Conservation (phyloP, 352 stramenopile species). For the Saprolegnia parasitica region DNA sequence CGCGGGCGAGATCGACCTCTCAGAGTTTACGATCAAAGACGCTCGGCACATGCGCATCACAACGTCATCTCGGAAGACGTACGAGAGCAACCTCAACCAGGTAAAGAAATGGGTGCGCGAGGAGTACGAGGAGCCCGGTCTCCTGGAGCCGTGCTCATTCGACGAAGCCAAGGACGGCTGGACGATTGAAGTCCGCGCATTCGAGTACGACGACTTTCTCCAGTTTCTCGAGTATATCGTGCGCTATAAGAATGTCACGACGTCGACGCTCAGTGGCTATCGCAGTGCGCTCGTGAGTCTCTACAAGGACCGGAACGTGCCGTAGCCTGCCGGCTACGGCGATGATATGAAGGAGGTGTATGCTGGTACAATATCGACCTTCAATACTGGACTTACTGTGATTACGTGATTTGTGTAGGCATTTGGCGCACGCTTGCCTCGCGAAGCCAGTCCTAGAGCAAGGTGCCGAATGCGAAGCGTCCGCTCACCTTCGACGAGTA, state of each 20-base stretch:
- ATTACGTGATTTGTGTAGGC: neutral
- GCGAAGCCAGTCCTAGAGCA: neutral
- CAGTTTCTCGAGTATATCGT: neutral
- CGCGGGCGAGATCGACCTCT: neutral
- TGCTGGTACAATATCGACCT: neutral
- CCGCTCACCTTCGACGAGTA: slow-evolving; percentile 5
- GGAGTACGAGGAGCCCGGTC: neutral
- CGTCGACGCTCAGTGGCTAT: slow-evolving; percentile 2
- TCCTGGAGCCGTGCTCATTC: neutral
- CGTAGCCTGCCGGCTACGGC: neutral
- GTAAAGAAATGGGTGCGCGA: neutral
- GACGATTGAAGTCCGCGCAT: neutral
- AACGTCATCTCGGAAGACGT: neutral
- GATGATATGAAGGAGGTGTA: slow-evolving; percentile 1
- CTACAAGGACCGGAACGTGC: slow-evolving; percentile 1
- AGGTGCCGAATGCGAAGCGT: neutral
- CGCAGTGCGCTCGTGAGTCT: neutral
- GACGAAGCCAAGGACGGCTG: neutral
- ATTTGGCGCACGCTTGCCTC: neutral
- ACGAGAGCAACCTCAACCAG: neutral
- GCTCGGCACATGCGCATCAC: neutral
- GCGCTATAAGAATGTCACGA: neutral
- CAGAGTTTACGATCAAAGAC: neutral
- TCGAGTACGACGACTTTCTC: slow-evolving; percentile 6
- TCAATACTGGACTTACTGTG: neutral